Conservation (phyloP, 2,329 filamentous ascomycete genomes). For the Alternaria incomplexa region DNA sequence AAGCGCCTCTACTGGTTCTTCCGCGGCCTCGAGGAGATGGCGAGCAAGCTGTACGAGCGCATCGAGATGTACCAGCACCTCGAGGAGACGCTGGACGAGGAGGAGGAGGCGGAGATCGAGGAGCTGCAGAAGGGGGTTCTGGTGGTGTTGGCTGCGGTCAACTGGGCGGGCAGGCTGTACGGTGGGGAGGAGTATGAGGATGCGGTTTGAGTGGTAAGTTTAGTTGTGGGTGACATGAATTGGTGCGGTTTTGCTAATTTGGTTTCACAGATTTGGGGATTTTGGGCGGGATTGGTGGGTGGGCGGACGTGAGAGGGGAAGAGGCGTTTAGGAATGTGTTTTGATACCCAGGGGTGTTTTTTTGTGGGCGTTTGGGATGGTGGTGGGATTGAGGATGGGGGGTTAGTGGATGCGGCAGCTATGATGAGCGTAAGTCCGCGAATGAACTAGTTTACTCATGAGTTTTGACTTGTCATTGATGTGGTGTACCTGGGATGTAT, state of each 20-base stretch:
- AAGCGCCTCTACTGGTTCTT: neutral
- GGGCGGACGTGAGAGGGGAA: neutral
- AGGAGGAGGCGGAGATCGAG: neutral
- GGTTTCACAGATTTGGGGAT: neutral
- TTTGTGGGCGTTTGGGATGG: neutral
- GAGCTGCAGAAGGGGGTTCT: neutral
- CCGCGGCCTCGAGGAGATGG: neutral
- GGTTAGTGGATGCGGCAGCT: neutral
- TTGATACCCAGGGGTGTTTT: neutral
- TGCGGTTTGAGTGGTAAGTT: neutral
- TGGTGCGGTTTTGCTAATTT: neutral
- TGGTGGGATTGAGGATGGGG: neutral
- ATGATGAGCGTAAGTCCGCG: neutral
- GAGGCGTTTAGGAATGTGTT: neutral
- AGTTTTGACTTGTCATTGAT: neutral
- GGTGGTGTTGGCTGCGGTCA: neutral
- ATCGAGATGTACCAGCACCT: neutral
- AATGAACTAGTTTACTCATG: neutral
- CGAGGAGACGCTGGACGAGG: neutral
- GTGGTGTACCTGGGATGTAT: no score
- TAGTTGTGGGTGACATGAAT: accelerated
- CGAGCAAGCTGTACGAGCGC: neutral
- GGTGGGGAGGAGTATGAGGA: neutral
- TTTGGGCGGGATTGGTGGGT: neutral
- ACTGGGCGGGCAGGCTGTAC: neutral